Conservation (phyloP, 1,284 basidiomycete genomes). For the Trichosporon coremiiforme region DNA sequence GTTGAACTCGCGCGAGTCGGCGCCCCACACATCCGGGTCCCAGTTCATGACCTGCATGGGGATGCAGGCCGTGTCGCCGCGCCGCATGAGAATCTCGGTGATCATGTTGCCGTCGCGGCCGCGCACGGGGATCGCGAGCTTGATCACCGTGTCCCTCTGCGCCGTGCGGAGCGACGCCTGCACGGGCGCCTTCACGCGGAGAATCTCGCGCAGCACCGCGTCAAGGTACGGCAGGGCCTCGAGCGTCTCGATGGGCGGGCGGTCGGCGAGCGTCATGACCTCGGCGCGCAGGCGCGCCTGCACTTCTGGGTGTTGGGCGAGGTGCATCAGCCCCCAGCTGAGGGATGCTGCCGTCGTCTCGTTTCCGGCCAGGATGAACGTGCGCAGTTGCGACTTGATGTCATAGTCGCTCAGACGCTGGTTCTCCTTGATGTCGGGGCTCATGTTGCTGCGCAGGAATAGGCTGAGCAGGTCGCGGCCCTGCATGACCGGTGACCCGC, state of each 20-base stretch:
- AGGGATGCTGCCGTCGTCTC: conserved; percentile 74
- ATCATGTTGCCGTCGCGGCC: conserved; percentile 47
- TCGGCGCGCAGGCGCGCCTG: conserved; percentile 66
- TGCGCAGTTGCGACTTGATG: conserved; percentile 72
- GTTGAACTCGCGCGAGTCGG: conserved; percentile 66
- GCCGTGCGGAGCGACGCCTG: conserved; percentile 65
- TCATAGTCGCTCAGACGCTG: conserved; percentile 68
- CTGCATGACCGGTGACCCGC: conserved; percentile 56
- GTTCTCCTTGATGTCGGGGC: conserved; percentile 60
- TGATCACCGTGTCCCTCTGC: conserved; percentile 64
- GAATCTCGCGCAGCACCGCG: conserved; percentile 65
- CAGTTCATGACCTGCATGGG: conserved; percentile 62
- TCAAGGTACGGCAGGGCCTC: conserved; percentile 59
- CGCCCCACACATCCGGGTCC: conserved; percentile 64
- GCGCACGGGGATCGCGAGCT: conserved; percentile 57
- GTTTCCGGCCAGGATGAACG: conserved; percentile 67
- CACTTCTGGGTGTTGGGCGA: conserved; percentile 61
- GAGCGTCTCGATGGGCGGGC: conserved; percentile 23
- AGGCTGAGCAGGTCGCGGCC: conserved; percentile 33
- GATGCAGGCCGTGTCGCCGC: conserved; percentile 24
- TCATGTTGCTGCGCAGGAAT: conserved; percentile 63
- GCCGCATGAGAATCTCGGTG: conserved; percentile 32
- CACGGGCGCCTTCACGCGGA: conserved; percentile 67
- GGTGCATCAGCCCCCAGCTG: conserved; percentile 71
- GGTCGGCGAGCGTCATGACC: conserved; percentile 55